Percentiles rank a stretch among this genome's conserved stretches.
Evolutionary conservation across 805 yeast species (phyloP).

Genomic region (Candida sithepensis): DNA sequence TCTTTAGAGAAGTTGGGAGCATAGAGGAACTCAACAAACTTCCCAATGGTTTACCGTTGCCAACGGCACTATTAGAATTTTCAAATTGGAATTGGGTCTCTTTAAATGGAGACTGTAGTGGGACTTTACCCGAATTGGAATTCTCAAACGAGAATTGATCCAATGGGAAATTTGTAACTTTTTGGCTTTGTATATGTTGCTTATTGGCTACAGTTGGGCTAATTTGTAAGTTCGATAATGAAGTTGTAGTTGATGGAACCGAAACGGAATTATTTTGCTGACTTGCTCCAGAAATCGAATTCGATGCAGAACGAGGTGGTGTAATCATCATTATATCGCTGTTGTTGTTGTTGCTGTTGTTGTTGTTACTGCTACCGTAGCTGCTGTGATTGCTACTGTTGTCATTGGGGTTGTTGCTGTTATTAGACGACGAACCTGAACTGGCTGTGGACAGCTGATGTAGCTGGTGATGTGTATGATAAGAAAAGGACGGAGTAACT

Average conservation of each 20-base stretch:
- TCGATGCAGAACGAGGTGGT: slow-evolving; percentile 17
- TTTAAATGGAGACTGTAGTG: slow-evolving; percentile 26
- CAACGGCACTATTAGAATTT: neutral
- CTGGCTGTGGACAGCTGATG: neutral
- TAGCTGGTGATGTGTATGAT: slow-evolving; percentile 1
- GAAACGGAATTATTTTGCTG: neutral
- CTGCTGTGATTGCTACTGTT: slow-evolving; percentile 12
- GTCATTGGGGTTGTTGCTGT: neutral
- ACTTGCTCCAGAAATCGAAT: slow-evolving; percentile 12
- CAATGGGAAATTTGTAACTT: neutral
- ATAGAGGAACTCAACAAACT: neutral
- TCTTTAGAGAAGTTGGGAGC: slow-evolving; percentile 2
- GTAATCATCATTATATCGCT: slow-evolving; percentile 16
- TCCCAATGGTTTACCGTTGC: neutral
- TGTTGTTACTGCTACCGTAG: too few species aligned
- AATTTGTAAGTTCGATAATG: slow-evolving; percentile 7
- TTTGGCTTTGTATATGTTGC: neutral
- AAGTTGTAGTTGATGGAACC: slow-evolving; percentile 4
- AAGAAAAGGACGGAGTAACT: slow-evolving; percentile 6
- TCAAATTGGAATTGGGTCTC: slow-evolving; percentile 14
- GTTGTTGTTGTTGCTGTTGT: slow-evolving; percentile 4
- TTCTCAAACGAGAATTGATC: slow-evolving; percentile 23
- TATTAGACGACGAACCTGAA: slow-evolving; percentile 1
- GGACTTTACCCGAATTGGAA: neutral
- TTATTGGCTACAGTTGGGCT: slow-evolving; percentile 1